Conservation (phyloP, 2,329 filamentous ascomycete genomes). For the Xylariaceae sp. region DNA sequence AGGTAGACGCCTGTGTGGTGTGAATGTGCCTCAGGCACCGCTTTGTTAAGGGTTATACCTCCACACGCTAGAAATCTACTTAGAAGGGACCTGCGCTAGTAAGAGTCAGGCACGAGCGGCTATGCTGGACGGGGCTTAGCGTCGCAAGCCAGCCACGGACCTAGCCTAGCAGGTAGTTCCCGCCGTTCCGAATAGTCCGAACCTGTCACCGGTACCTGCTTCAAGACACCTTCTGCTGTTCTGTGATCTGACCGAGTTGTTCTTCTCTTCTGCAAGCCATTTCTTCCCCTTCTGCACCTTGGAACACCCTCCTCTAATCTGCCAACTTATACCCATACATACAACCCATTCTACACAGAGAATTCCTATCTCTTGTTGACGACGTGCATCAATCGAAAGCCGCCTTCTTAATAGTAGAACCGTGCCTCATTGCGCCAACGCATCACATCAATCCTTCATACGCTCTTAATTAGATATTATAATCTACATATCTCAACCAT, state of each 20-base stretch:
- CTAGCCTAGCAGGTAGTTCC: background rate
- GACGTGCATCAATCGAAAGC: conserved; percentile 10
- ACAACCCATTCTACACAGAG: background rate
- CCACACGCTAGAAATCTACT: background rate
- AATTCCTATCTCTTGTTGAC: conserved; percentile 12
- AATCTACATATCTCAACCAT: conserved; percentile 21
- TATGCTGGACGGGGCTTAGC: background rate
- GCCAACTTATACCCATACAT: background rate
- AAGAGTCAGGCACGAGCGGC: background rate
- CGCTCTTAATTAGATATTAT: background rate
- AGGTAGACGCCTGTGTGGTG: background rate
- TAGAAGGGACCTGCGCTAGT: background rate
- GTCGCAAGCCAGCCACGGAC: background rate
- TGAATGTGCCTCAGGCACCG: background rate
- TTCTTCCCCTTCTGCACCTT: conserved; percentile 1
- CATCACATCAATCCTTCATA: background rate
- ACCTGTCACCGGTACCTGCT: background rate
- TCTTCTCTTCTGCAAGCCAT: background rate
- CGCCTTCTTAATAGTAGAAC: background rate
- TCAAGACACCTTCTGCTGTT: background rate
- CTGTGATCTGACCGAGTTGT: background rate
- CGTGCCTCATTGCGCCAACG: conserved; percentile 9
- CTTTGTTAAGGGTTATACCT: background rate
- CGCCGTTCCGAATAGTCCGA: conserved; percentile 1
- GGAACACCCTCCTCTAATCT: background rate